A percentile compares a stretch with the other conserved stretches of the same genome.
Conservation (phyloP, 257 asterid species). For the Cinchona pubescens region DNA sequence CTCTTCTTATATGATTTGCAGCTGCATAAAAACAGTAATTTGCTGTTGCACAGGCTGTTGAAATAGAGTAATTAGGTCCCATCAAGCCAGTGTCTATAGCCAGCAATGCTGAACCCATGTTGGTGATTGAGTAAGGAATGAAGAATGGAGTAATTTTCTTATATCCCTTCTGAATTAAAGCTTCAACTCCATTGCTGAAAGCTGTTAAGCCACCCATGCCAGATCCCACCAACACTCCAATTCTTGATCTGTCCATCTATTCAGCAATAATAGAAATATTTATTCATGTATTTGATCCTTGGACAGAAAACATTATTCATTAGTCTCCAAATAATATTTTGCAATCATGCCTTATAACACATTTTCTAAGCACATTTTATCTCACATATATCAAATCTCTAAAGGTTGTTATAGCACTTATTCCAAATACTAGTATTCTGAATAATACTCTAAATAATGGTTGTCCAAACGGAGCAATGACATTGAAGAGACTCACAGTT, state of each 20-base stretch:
- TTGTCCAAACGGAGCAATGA: too few relatives aligned
- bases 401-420: too few relatives aligned
- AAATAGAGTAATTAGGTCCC: conserved; percentile 48
- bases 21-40: conserved; percentile 36
- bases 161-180: conserved; percentile 36
- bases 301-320: not conserved
- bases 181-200: conserved; percentile 35
- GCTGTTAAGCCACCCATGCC: conserved; percentile 40
- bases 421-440: too few relatives aligned
- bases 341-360: too few relatives aligned
- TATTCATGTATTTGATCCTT: not conserved
- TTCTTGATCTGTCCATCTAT: conserved; percentile 39
- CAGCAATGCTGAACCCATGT: conserved; percentile 41
- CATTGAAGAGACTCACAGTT: conserved; percentile 22
- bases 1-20: conserved; percentile 42
- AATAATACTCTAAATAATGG: too few relatives aligned
- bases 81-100: conserved; percentile 42
- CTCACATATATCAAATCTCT: too few relatives aligned
- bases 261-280: not conserved
- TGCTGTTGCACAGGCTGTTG: conserved; percentile 44
- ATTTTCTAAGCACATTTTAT: too few relatives aligned
- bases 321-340: too few relatives aligned
- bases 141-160: conserved; percentile 43
- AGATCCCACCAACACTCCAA: conserved; percentile 38
- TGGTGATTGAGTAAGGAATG: conserved; percentile 41